Percentiles rank a stretch among this genome's conserved stretches.
Evolutionary conservation across 2,329 filamentous ascomycete species (phyloP).

Genomic region (Coniochaeta sp.): DNA sequence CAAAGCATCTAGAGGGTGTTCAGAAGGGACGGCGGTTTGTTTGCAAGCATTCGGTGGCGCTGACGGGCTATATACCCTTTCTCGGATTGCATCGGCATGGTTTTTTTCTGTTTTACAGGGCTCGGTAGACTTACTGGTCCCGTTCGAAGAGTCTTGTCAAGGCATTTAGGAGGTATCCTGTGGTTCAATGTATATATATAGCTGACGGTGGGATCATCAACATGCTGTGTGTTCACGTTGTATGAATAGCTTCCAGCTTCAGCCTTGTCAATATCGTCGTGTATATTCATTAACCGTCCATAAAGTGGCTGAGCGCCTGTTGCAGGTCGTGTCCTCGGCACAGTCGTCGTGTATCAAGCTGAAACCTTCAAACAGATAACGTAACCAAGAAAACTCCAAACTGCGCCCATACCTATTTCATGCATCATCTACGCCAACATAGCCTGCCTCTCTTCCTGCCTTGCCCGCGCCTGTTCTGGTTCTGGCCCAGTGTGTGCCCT

Average conservation of each 20-base stretch:
- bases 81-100: neutral
- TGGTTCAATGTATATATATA: too few relatives aligned
- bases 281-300: too few relatives aligned
- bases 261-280: too few relatives aligned
- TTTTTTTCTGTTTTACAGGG: too few relatives aligned
- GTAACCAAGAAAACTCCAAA: neutral
- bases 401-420: constrained; percentile 3
- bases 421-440: constrained; percentile 15
- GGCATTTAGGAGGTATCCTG: neutral
- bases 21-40: neutral
- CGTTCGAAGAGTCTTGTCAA: neutral
- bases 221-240: too few relatives aligned
- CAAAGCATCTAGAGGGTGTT: neutral
- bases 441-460: constrained; percentile 18
- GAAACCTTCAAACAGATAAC: too few relatives aligned
- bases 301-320: too few relatives aligned
- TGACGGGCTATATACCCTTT: neutral
- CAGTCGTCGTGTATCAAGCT: too few relatives aligned
- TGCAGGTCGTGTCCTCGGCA: too few relatives aligned
- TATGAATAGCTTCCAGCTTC: too few relatives aligned
- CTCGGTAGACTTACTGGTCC: too few relatives aligned
- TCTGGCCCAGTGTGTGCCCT: constrained; percentile 4
- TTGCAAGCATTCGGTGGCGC: neutral
- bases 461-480: constrained; percentile 7
- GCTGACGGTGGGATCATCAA: too few relatives aligned